Percentiles rank a stretch among this genome's conserved stretches.
Conservation (phyloP, 2,329 filamentous ascomycete genomes). For the Stagonosporopsis cucurbitacearum region DNA sequence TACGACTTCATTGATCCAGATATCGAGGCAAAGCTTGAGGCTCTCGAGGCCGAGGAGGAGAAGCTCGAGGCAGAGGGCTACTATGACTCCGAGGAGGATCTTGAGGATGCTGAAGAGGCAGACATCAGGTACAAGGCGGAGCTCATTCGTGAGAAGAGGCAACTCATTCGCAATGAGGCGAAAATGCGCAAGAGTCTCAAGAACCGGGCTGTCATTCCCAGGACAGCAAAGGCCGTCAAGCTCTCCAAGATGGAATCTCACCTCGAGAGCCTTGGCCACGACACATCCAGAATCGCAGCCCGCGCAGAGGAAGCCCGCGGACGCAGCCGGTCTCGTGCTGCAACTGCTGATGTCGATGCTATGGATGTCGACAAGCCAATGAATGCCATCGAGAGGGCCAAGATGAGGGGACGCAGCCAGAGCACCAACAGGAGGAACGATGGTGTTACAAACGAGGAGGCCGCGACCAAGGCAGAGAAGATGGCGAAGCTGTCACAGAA, state of each 20-base stretch:
- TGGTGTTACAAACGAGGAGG: slow-evolving; percentile 72
- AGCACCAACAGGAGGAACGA: slow-evolving; percentile 75
- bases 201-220: slow-evolving; percentile 93
- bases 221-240: slow-evolving; percentile 79
- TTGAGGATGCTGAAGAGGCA: slow-evolving; percentile 87
- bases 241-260: slow-evolving; percentile 86
- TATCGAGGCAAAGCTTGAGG: slow-evolving; percentile 89
- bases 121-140: slow-evolving; percentile 92
- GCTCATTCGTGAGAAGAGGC: slow-evolving; percentile 92
- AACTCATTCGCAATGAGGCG: slow-evolving; percentile 90
- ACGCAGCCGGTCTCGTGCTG: slow-evolving; percentile 68
- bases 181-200: slow-evolving; percentile 96
- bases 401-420: slow-evolving; percentile 72
- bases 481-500: slow-evolving; percentile 90
- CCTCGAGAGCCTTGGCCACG: slow-evolving; percentile 83
- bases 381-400: slow-evolving; percentile 61
- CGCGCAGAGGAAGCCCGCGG: slow-evolving; percentile 78
- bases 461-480: slow-evolving; percentile 80
- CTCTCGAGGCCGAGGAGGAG: slow-evolving; percentile 94
- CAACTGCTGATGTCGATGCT: slow-evolving; percentile 61
- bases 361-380: slow-evolving; percentile 70
- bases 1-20: slow-evolving; percentile 97
- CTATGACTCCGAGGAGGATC: slow-evolving; percentile 76
- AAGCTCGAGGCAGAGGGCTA: slow-evolving; percentile 88
- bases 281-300: slow-evolving; percentile 75